These are phyloP conservation scores for Falciphora oryzae DNA, from an alignment of 2,329 filamentous ascomycete genomes.

Conservation along the genomic window DNA sequence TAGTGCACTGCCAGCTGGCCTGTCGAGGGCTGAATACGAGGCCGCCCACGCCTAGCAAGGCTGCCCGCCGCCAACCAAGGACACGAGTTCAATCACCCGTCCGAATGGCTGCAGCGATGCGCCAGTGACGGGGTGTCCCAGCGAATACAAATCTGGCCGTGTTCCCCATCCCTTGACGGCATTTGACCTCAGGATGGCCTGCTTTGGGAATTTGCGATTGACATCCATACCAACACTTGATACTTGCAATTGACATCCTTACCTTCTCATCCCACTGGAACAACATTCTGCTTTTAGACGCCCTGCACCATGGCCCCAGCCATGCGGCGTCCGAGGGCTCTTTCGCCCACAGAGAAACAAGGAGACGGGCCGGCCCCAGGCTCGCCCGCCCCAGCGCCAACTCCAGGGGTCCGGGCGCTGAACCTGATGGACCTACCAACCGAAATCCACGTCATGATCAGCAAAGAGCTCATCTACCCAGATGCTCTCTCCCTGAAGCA, in stretches of 20 bases:
- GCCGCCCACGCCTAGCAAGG: background rate
- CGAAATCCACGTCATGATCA: constrained; percentile 62
- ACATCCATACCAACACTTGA: background rate
- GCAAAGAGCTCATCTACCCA: constrained; percentile 57
- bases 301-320: background rate
- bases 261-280: background rate
- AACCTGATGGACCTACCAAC: constrained; percentile 51
- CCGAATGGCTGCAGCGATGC: background rate
- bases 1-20: background rate
- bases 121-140: too few species aligned
- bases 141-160: background rate
- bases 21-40: background rate
- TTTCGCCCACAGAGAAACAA: background rate
- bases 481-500: constrained; percentile 68
- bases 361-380: background rate
- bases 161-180: background rate
- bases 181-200: background rate
- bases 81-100: background rate
- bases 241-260: too few species aligned
- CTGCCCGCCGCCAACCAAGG: background rate
- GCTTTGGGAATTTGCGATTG: background rate
- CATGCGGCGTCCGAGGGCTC: background rate
- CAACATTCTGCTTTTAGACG: background rate
- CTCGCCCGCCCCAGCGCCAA: too few species aligned
- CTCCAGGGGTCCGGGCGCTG: background rate